Evolutionary conservation across 164 flowering plant species (phyloP), one percentile per base, ranked within the genome.

Genomic region (Stephania japonica): DNA sequence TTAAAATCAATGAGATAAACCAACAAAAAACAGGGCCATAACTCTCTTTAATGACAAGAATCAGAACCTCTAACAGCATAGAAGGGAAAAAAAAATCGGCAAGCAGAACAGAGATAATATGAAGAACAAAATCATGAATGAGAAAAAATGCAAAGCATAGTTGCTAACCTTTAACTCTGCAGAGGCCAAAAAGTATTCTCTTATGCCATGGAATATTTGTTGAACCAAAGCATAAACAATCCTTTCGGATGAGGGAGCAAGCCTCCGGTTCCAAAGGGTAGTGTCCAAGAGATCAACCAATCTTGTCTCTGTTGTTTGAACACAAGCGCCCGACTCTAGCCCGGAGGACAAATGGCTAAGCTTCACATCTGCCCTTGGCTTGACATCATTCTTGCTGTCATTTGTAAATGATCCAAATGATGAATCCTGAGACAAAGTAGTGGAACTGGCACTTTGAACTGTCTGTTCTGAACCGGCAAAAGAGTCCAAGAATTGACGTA

Each of bases 201-300:
- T 84, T 73, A 92, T 95, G 75, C 99, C 99, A 73, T 88, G 97
- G 72, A 92, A 95, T 83, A 95, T 95, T 77, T 95, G 99, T 77
- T 95, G 99, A 27, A 95, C 99, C 73, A 95, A 78, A 70, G 95
- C 99, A 81, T 88, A 91, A 43, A 95, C 99, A 75, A 95, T 90
- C 77, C 97, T 89, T 81, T 95, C 99, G 23, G 99, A 95, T 8
- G 99, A 92, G 73, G 99, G 99, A 73, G 96, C 99, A 75, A 95
- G 97, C 81, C 85, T 90, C 67, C 99, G 76, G 81, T 95, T 95
- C 97, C 99, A 95, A 12, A 95, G 91, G 8, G 99, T 95, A 81
- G 84, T 91, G 80, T 95, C 98, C 65, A 95, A 84, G 72, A 95
- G 91, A 83, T 95, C 99, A 73, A 95, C 92, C 68, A 95, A 83